Base-by-base conservation (phyloP, 2,329 filamentous ascomycete species). In the Meredithiella fracta region DNA sequence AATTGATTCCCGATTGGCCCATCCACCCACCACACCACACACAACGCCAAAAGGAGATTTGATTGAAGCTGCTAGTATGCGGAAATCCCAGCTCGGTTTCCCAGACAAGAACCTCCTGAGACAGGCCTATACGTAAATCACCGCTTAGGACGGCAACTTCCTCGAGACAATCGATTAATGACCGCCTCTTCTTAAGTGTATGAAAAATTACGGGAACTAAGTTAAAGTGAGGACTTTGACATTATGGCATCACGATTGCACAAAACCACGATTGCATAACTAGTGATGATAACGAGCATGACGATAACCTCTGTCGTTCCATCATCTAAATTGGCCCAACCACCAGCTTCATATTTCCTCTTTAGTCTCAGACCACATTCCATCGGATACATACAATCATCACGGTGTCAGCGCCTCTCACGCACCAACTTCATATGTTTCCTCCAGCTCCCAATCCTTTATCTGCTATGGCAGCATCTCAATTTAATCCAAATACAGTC, bases 91-190 rank as follows among this genome's bases (percentile, higher is more conserved):
- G 44, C 44, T 49, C 44, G 22, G 44, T 22, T 49, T 9, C 44
- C 44, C 22, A 49, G 44, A 49, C 44, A 49, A n/a, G 40, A 44
- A 44, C 40, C 40, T n/a, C n/a, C 40, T 44, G 14, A 44, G 20
- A n/a, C 20, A 23, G 22, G 11, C 44, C 44, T 8, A 49, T 23
- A 23, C 22, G 44, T 49, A 49, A 49, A 49, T 49, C 44, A 49
- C 44, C 44, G 44, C 44, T 25, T 49, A 49, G 22, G 20, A 49
- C 44, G 44, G 44, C 44, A 49, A 49, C 23, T 49, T 22, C 44
- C 23, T 49, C 17, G 44, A 49, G 22, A 26, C 5, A 2, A 49
- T 49, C 44, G 44, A 49, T 49, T 22, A 49, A 23, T 20, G 3
- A 26, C 44, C 23, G 23, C 44, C 3, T 8, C 44, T 49, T 25